phyloP scores from a whole-genome alignment of 352 stramenopile genomes.

The Globisporangium nunn region DNA sequence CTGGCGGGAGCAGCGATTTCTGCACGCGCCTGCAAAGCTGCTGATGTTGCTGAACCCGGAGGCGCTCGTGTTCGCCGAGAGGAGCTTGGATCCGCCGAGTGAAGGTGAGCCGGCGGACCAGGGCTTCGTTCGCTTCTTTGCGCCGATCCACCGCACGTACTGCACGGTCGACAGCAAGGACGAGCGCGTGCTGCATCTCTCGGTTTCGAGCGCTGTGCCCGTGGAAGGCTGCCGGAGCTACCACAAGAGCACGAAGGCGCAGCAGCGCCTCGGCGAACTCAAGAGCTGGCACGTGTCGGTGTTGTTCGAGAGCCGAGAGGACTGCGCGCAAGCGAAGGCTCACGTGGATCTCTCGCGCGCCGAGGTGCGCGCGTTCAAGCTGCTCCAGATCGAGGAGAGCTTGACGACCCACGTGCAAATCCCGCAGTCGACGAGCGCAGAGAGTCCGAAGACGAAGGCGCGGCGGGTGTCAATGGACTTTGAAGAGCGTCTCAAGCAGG shows the following conservation, averaged over 20 bases:
- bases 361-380: conserved; percentile 73
- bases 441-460: conserved; percentile 16
- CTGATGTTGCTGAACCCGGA: conserved; percentile 73
- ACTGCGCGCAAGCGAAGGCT: conserved; percentile 57
- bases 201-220: conserved; percentile 43
- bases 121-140: conserved; percentile 52
- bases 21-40: conserved; percentile 47
- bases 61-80: conserved; percentile 62
- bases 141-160: conserved; percentile 66
- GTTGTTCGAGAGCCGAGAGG: conserved; percentile 52
- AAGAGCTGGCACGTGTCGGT: conserved; percentile 58
- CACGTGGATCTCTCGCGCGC: conserved; percentile 68
- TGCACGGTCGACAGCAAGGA: conserved; percentile 62
- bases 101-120: conserved; percentile 19
- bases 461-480: conserved; percentile 20
- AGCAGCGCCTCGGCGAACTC: conserved; percentile 15
- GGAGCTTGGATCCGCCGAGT: conserved; percentile 3
- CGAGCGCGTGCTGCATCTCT: conserved; percentile 63
- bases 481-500: conserved; percentile 11
- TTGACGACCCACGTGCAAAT: conserved; percentile 56
- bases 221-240: conserved; percentile 58
- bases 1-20: conserved; percentile 73
- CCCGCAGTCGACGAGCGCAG: conserved; percentile 27
- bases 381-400: conserved; percentile 69
- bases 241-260: conserved; percentile 23